These are phyloP conservation scores for Microcos paniculata DNA, from an alignment of 345 rosid genomes.

Conservation along the genomic window DNA sequence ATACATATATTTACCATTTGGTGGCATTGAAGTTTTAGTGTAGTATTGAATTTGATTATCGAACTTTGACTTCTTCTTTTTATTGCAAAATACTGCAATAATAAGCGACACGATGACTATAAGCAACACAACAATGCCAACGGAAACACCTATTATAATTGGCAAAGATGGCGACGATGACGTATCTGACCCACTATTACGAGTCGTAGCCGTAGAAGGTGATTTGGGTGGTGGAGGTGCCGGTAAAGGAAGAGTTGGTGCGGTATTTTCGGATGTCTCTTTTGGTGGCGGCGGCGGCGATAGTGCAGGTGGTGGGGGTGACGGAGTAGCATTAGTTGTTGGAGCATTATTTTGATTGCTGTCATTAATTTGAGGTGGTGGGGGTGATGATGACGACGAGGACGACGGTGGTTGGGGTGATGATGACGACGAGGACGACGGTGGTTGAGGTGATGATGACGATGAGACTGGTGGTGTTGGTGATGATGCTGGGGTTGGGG, in stretches of 20 bases:
- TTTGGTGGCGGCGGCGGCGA: conserved; percentile 22
- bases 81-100: conserved; percentile 23
- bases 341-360: conserved; percentile 13
- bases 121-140: conserved; percentile 38
- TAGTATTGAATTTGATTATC: conserved; percentile 29
- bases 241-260: conserved; percentile 9
- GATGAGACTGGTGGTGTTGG: conserved; percentile 29
- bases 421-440: conserved; percentile 23
- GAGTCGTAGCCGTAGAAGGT: background rate
- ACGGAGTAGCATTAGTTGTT: background rate
- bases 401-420: conserved; percentile 25
- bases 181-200: background rate
- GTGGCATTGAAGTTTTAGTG: conserved; percentile 13
- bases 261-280: conserved; percentile 10
- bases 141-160: conserved; percentile 35
- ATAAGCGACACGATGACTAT: conserved; percentile 25
- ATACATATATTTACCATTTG: conserved; percentile 8
- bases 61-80: conserved; percentile 29
- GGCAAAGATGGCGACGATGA: conserved; percentile 20
- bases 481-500: conserved; percentile 38
- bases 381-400: conserved; percentile 3
- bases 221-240: conserved; percentile 31
- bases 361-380: background rate
- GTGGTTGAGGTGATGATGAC: conserved; percentile 34
- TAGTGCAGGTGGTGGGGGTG: conserved; percentile 10